A percentile compares a stretch with the other conserved stretches of the same genome.
Evolutionary conservation across 2,329 filamentous ascomycete genomes (phyloP).

Genomic region (Pseudogymnoascus sp.): DNA sequence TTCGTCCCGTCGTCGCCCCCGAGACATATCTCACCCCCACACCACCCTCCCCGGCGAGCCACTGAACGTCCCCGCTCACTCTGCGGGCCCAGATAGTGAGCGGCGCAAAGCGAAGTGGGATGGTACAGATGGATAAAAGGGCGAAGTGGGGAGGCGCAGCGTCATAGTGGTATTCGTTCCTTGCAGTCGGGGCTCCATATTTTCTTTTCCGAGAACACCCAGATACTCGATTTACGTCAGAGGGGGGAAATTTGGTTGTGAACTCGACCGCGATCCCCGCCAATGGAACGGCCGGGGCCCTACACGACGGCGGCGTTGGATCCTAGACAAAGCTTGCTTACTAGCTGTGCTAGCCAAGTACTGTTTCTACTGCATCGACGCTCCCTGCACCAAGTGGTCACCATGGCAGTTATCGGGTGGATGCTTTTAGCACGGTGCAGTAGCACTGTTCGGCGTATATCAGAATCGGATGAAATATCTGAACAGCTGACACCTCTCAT

Average conservation of each 20-base stretch:
- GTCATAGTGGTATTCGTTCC: conserved; percentile 1
- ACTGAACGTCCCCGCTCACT: background rate
- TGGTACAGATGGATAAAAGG: background rate
- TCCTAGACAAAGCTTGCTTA: background rate
- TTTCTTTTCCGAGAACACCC: conserved; percentile 2
- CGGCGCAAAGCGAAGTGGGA: background rate
- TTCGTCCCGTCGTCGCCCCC: background rate
- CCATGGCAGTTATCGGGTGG: background rate
- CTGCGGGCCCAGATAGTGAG: background rate
- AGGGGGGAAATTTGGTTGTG: background rate
- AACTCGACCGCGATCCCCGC: background rate
- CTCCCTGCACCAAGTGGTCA: background rate
- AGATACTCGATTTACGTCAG: background rate
- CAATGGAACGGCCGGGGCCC: background rate
- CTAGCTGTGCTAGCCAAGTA: conserved; percentile 1
- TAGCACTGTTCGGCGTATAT: background rate
- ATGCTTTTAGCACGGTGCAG: background rate
- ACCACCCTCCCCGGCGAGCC: background rate
- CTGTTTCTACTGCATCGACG: background rate
- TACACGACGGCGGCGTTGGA: background rate
- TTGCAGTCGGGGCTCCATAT: conserved; percentile 1
- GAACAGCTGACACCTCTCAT: conserved; percentile 4
- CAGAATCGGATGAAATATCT: background rate
- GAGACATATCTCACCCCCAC: conserved; percentile 9
- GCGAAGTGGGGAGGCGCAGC: background rate